Conservation (phyloP, 1,139 yeast species). For the Pichia sp. region DNA sequence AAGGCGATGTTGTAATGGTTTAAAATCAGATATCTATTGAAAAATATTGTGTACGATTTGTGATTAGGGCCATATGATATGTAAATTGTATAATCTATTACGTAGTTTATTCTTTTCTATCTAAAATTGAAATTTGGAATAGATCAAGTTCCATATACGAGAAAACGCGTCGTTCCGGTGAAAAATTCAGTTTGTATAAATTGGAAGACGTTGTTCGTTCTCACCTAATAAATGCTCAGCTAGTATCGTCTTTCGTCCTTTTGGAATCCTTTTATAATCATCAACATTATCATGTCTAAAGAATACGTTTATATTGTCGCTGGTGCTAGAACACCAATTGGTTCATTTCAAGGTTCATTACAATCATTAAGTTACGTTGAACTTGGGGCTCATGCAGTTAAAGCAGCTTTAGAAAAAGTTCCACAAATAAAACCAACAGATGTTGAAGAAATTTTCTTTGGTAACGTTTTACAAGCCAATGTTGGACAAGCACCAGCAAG, state of each 20-base stretch:
- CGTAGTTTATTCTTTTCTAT: neutral
- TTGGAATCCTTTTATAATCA: neutral
- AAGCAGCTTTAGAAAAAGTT: slow-evolving; percentile 76
- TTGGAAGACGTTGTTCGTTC: neutral
- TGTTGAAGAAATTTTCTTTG: slow-evolving; percentile 88
- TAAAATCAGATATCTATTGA: neutral
- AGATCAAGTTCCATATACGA: neutral
- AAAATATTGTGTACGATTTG: neutral
- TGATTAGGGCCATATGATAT: neutral
- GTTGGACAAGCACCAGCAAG: slow-evolving; percentile 98
- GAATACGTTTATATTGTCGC: slow-evolving; percentile 80
- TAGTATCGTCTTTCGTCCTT: neutral
- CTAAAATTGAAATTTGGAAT: neutral
- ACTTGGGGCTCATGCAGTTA: slow-evolving; percentile 88
- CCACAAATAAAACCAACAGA: slow-evolving; percentile 71
- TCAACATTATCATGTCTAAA: slow-evolving; percentile 20
- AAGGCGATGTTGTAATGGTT: slow-evolving; percentile 9
- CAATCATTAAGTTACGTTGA: slow-evolving; percentile 72
- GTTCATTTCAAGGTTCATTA: slow-evolving; percentile 82
- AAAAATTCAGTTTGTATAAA: neutral
- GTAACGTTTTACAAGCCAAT: slow-evolving; percentile 89
- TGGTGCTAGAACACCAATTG: slow-evolving; percentile 91
- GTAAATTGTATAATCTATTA: neutral
- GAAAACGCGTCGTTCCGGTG: neutral
- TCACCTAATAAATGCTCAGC: neutral